These are phyloP conservation scores for Adiantum capillusveneris DNA, from an alignment of 75 land plant genomes.

Conservation along the genomic window DNA sequence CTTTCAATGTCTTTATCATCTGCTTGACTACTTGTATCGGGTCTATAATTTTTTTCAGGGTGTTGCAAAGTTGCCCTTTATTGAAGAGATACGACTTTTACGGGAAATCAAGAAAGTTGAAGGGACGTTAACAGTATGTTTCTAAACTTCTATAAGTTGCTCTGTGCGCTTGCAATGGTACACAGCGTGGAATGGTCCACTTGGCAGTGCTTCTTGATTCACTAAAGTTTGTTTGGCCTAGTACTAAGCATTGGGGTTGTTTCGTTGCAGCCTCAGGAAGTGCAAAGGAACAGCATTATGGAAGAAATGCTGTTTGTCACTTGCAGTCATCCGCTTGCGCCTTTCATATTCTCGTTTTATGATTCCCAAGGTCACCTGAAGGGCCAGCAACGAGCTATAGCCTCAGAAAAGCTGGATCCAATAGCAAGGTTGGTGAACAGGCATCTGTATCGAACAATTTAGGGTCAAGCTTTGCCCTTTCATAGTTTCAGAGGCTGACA, in stretches of 20 bases:
- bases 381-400: constrained; percentile 13
- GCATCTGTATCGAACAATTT: no score
- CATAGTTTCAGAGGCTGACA: background rate
- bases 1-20: no score
- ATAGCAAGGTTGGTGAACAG: constrained; percentile 12
- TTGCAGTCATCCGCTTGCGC: constrained; percentile 22
- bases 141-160: background rate
- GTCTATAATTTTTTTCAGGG: constrained; percentile 37
- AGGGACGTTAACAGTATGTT: constrained; percentile 27
- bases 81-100: constrained; percentile 34
- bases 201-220: no score
- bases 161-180: no score
- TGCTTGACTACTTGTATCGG: background rate
- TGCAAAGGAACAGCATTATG: constrained; percentile 22
- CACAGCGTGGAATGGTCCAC: no score
- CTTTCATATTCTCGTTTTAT: constrained; percentile 46
- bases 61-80: constrained; percentile 44
- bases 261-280: constrained; percentile 24
- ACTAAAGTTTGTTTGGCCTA: no score
- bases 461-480: no score
- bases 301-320: constrained; percentile 32
- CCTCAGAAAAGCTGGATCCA: constrained; percentile 21
- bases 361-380: constrained; percentile 42
- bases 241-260: no score
- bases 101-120: constrained; percentile 33